Percentiles rank a stretch among this genome's conserved stretches.
These are phyloP conservation scores for Pterocarpus macrocarpus DNA, from an alignment of 306 rosid species.

Conservation along the genomic window DNA sequence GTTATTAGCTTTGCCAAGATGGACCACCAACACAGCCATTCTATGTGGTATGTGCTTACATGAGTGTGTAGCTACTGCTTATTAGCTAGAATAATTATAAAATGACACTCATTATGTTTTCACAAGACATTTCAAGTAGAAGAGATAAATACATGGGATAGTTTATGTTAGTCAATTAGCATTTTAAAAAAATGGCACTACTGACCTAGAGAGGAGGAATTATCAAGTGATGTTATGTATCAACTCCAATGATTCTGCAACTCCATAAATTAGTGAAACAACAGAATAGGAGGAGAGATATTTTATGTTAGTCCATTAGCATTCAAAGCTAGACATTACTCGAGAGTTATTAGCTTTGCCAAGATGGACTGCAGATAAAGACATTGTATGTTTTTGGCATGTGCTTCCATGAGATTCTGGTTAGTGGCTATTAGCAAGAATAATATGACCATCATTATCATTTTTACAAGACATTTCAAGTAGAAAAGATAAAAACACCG, in stretches of 20 bases:
- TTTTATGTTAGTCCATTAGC: slow-evolving; percentile 61
- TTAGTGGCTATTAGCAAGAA: neutral
- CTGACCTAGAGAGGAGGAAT: too few species aligned
- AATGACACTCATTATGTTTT: neutral
- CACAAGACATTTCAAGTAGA: neutral
- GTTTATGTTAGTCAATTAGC: too few species aligned
- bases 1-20: slow-evolving; percentile 82
- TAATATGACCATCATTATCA: neutral
- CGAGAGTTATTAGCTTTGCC: slow-evolving; percentile 70
- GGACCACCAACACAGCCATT: slow-evolving; percentile 50
- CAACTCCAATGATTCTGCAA: slow-evolving; percentile 59
- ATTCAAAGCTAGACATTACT: slow-evolving; percentile 68
- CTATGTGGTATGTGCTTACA: neutral
- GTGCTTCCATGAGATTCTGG: neutral
- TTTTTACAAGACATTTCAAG: neutral
- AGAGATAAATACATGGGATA: neutral
- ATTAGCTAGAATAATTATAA: neutral
- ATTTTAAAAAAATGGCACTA: too few species aligned
- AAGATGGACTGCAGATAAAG: slow-evolving; percentile 66
- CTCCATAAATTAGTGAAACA: slow-evolving; percentile 39
- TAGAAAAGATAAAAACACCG: neutral
- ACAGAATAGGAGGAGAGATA: slow-evolving; percentile 59
- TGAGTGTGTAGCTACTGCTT: neutral
- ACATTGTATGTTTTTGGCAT: neutral
- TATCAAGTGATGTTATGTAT: slow-evolving; percentile 36